These are phyloP conservation scores for Septoria petroselini DNA, from an alignment of 2,329 filamentous ascomycete genomes.

Conservation along the genomic window DNA sequence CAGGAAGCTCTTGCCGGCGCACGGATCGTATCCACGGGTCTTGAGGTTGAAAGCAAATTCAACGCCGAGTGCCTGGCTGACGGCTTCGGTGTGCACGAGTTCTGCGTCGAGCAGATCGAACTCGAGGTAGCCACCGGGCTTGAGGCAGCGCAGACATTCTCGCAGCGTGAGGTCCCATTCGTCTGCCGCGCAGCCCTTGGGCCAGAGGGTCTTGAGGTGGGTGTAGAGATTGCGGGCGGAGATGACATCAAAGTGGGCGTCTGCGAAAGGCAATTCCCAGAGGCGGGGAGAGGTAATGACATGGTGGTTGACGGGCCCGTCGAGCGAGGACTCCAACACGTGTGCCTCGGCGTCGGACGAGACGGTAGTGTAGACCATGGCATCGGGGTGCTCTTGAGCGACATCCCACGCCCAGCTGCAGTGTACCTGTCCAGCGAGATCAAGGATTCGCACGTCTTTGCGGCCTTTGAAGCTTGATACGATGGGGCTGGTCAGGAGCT, in stretches of 20 bases:
- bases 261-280: slow-evolving; percentile 78
- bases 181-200: slow-evolving; percentile 54
- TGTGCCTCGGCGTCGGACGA: slow-evolving; percentile 39
- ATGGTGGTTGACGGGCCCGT: slow-evolving; percentile 82
- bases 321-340: slow-evolving; percentile 65
- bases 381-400: slow-evolving; percentile 77
- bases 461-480: slow-evolving; percentile 38
- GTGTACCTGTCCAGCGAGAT: slow-evolving; percentile 78
- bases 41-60: slow-evolving; percentile 90
- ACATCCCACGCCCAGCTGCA: slow-evolving; percentile 97
- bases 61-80: slow-evolving; percentile 76
- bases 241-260: slow-evolving; percentile 85
- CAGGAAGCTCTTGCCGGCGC: slow-evolving; percentile 77
- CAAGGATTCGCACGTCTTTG: slow-evolving; percentile 66
- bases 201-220: slow-evolving; percentile 67
- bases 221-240: slow-evolving; percentile 84
- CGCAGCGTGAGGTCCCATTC: slow-evolving; percentile 83
- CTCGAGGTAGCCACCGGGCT: slow-evolving; percentile 89
- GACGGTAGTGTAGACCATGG: slow-evolving; percentile 78
- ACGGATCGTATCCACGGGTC: slow-evolving; percentile 84
- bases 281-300: slow-evolving; percentile 74
- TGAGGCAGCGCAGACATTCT: slow-evolving; percentile 87
- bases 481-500: slow-evolving; percentile 56
- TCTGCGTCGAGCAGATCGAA: slow-evolving; percentile 88
- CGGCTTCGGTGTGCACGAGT: slow-evolving; percentile 77